These are phyloP conservation scores for Schizophyllum amplum DNA, from an alignment of 1,284 basidiomycete species.

Conservation along the genomic window DNA sequence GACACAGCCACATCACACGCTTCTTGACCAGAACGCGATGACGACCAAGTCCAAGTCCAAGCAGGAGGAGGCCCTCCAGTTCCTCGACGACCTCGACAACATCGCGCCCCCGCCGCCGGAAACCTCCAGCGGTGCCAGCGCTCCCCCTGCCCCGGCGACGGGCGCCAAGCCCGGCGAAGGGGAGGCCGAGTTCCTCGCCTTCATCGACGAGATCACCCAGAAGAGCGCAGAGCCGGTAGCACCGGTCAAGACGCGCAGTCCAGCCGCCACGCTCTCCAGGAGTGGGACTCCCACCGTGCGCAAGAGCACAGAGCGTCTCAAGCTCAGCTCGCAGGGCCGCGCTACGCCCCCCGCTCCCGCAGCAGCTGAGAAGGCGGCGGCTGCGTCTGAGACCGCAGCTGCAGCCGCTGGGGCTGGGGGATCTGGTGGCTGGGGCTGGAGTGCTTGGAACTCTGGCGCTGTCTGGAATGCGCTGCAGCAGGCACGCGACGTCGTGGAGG, in stretches of 20 bases:
- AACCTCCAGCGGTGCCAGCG: constrained; percentile 8
- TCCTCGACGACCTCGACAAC: constrained; percentile 86
- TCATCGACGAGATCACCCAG: constrained; percentile 91
- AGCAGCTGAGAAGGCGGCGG: constrained; percentile 23
- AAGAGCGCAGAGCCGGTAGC: constrained; percentile 63
- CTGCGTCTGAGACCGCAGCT: constrained; percentile 29
- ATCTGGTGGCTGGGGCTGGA: neutral
- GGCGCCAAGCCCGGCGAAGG: constrained; percentile 27
- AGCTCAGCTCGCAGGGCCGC: constrained; percentile 36
- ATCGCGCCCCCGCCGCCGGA: constrained; percentile 31
- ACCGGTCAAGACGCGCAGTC: constrained; percentile 24
- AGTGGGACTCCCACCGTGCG: constrained; percentile 64
- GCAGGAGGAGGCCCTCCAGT: constrained; percentile 81
- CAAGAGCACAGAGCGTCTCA: constrained; percentile 72
- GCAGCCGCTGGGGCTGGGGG: constrained; percentile 18
- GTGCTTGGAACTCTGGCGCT: constrained; percentile 68
- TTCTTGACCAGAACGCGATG: neutral
- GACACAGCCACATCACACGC: neutral
- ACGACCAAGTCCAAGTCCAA: constrained; percentile 67
- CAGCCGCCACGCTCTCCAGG: constrained; percentile 50
- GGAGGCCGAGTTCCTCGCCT: constrained; percentile 82
- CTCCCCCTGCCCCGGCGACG: constrained; percentile 25
- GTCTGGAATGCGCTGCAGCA: constrained; percentile 89
- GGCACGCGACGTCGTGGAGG: constrained; percentile 82
- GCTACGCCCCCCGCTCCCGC: constrained; percentile 14